Conservation (phyloP, 768 basidiomycete genomes). For the Serendipita sp. region DNA sequence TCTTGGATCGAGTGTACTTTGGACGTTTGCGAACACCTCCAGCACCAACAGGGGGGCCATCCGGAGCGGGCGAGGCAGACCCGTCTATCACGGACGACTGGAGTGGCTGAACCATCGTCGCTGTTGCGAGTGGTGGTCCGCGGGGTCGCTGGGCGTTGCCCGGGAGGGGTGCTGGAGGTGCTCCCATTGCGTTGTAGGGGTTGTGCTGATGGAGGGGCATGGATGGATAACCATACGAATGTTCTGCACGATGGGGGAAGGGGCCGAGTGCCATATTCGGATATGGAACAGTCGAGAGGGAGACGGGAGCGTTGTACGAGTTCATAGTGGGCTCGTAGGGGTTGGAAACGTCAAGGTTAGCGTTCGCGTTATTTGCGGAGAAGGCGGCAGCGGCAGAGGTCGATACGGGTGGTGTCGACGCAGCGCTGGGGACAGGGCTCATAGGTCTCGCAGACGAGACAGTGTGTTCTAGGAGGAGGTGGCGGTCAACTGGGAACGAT, state of each 20-base stretch:
- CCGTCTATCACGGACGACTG: not conserved
- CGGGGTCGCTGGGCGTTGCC: not conserved
- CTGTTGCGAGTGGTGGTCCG: constrained; percentile 3
- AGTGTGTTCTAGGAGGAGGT: not conserved
- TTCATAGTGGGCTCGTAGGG: not conserved
- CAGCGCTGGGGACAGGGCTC: not conserved
- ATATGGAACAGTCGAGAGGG: not conserved
- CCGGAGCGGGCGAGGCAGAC: not conserved
- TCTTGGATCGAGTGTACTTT: constrained; percentile 90
- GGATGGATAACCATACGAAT: not conserved
- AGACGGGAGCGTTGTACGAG: not conserved
- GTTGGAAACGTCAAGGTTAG: not conserved
- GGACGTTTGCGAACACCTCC: constrained; percentile 46
- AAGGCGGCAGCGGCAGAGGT: not conserved
- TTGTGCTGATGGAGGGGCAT: not conserved
- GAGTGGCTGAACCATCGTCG: not conserved
- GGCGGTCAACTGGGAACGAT: not conserved
- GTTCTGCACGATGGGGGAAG: not conserved
- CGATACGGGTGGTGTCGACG: not conserved
- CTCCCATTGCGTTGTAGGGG: not conserved
- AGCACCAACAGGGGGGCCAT: not conserved
- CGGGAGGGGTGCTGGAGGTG: not conserved
- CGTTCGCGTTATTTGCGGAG: not conserved
- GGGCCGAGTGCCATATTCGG: not conserved
- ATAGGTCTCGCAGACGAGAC: not conserved